These are phyloP conservation scores for Aschersonia sp. DNA, from an alignment of 2,329 filamentous ascomycete species.

Conservation along the genomic window DNA sequence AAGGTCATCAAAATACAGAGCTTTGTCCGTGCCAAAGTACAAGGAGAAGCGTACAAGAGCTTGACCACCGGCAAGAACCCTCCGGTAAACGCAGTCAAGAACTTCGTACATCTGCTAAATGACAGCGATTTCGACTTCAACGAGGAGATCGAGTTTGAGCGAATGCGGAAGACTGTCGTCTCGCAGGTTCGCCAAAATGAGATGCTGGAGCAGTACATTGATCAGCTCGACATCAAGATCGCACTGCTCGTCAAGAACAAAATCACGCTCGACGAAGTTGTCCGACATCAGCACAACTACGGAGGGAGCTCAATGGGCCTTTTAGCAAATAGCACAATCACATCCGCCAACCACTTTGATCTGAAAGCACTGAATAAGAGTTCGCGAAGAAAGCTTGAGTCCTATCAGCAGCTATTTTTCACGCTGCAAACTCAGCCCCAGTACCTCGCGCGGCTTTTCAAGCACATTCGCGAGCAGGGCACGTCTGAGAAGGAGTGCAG, in stretches of 20 bases:
- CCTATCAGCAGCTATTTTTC: slow-evolving; percentile 97
- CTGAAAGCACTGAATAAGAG: slow-evolving; percentile 96
- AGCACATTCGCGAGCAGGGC: slow-evolving; percentile 66
- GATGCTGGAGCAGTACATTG: slow-evolving; percentile 92
- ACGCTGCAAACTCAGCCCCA: slow-evolving; percentile 91
- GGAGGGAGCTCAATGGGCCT: slow-evolving; percentile 77
- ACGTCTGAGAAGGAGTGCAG: slow-evolving; percentile 86
- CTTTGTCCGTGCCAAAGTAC: slow-evolving; percentile 84
- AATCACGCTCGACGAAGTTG: slow-evolving; percentile 93
- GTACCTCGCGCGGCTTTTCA: slow-evolving; percentile 82
- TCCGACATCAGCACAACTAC: slow-evolving; percentile 92
- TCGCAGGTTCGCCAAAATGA: slow-evolving; percentile 97
- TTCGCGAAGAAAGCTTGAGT: slow-evolving; percentile 86
- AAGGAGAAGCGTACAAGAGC: slow-evolving; percentile 96
- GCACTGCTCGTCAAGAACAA: slow-evolving; percentile 98
- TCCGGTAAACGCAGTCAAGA: slow-evolving; percentile 90
- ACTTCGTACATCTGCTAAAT: slow-evolving; percentile 93
- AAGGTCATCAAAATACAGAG: slow-evolving; percentile 98
- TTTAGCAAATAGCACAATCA: slow-evolving; percentile 75
- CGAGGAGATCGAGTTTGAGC: slow-evolving; percentile 93
- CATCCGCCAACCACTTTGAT: slow-evolving; percentile 84
- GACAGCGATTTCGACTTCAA: slow-evolving; percentile 99
- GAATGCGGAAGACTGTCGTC: slow-evolving; percentile 86
- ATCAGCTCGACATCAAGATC: slow-evolving; percentile 98
- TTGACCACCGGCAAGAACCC: slow-evolving; percentile 93